Evolutionary conservation across 345 rosid species (phyloP), one percentile per base, ranked within the genome.

Genomic region (Eucalyptus fibrosa): DNA sequence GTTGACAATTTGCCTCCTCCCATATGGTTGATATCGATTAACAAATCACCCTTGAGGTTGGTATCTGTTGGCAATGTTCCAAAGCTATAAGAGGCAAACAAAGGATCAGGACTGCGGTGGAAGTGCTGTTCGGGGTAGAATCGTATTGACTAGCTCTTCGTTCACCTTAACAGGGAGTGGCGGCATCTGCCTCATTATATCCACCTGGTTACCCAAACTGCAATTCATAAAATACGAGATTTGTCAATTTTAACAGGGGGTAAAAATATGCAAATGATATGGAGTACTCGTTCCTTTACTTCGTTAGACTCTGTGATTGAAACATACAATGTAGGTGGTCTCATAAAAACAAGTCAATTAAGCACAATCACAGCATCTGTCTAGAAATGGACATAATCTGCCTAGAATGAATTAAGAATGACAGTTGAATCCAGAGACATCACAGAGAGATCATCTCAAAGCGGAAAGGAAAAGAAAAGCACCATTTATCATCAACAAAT

Each of bases 161-260:
- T 93, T 94, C 91, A 97, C 47, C 90, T 65, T 92, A 82, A 92
- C 96, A 3, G 96, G 95, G 45, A 96, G 94, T 3, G 92, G 88
- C 28, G 97, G 98, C 99, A 96, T 96, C 94, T 91, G 95, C 93
- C 93, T 93, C 98, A 94, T 96, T 88, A 89, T 81, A 65, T 96
- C 97, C 3, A 95, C 94, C 87, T 86, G 90, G 51, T 94, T 94
- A 86, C 92, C 89, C 92, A 95, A 88, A 87, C 98, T 97, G 96
- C 90, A 92, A 87, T 9, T 26, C 88, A 86, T 49, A 50, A 47
- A 89, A 53, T 87, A 21, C 11, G 13, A 87, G 44, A 53, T 51
- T 40, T 44, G 47, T 77, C 85, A 77, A 72, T 72, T 72, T 72
- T 37, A 34, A 72, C 28, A 40, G 28, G 47, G 47, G 28, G 28